Evolutionary conservation across 129 eudicot genomes (phyloP), one percentile per base, ranked within the genome.

Genomic region (Centella asiatica): DNA sequence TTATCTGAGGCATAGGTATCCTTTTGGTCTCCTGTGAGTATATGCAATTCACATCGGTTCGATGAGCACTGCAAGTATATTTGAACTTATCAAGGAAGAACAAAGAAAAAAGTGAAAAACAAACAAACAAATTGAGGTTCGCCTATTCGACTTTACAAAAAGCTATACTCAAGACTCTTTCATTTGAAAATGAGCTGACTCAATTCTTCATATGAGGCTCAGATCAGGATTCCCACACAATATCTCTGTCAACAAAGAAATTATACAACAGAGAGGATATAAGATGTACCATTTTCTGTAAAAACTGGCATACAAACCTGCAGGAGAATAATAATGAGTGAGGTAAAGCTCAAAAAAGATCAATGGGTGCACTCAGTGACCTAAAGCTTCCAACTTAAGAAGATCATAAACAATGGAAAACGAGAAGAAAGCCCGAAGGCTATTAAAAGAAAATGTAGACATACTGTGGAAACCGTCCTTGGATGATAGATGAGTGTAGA

Each of bases 381-480:
- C n/a, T 27, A 42, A 42, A 52, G 17, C 23, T 17, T 27, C 67
- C 52, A 25, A 4, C n/a, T 26, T 6, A 31, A 28, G 40, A 63
- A 45, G 23, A 14, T 28, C 11, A 40, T 10, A 59, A 6, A n/a
- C 4, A 19, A 11, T 12, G 24, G 6, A 12, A 39, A 39, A 27
- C 29, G 7, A 20, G 23, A 26, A 52, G 39, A 40, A 19, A 62
- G 26, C 50, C 57, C 31, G 15, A 25, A 64, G 33, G 29, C 20
- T 64, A 4, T 28, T 10, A 29, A 56, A 56, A 47, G 17, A 24
- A 51, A 59, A 73, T 50, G 48, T 10, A 69, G 60, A 69, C 90
- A 44, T 84, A 90, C 98, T 81, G 71, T 47, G 98, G 98, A 76
- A 90, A 87, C 64, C 60, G 76, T 76, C 84, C 95, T 74, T 84